Evolutionary conservation across 768 basidiomycete genomes (phyloP).

Genomic region (Podaxis sp.): DNA sequence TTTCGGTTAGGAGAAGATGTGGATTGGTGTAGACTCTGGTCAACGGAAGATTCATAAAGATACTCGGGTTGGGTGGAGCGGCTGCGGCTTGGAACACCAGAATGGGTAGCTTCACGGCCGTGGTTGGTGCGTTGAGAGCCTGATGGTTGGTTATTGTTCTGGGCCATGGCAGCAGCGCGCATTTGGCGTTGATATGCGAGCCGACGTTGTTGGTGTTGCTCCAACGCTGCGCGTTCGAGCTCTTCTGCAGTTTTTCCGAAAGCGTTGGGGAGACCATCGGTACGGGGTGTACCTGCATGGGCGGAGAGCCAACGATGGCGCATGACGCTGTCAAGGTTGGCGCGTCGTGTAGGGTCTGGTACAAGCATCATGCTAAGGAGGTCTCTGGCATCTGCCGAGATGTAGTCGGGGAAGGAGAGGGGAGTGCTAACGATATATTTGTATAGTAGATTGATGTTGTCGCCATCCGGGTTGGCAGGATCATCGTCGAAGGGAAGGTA

Average conservation of each 20-base stretch:
- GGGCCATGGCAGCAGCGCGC: slow-evolving; percentile 47
- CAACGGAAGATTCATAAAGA: slow-evolving; percentile 71
- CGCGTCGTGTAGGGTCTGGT: slow-evolving; percentile 81
- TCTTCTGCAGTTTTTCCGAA: slow-evolving; percentile 78
- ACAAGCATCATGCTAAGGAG: slow-evolving; percentile 92
- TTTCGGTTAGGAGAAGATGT: slow-evolving; percentile 27
- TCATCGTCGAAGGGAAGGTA: slow-evolving; percentile 99
- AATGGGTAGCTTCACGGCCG: slow-evolving; percentile 47
- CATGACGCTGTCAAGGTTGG: slow-evolving; percentile 79
- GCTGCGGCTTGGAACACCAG: slow-evolving; percentile 43
- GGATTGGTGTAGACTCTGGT: slow-evolving; percentile 47
- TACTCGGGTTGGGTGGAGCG: slow-evolving; percentile 70
- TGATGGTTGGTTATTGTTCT: slow-evolving; percentile 23
- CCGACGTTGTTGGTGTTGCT: slow-evolving; percentile 82
- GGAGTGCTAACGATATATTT: slow-evolving; percentile 98
- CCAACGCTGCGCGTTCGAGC: slow-evolving; percentile 77
- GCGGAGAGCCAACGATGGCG: slow-evolving; percentile 81
- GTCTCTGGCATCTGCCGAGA: slow-evolving; percentile 80
- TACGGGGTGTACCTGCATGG: slow-evolving; percentile 45
- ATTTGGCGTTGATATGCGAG: slow-evolving; percentile 81
- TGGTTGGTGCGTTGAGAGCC: slow-evolving; percentile 46
- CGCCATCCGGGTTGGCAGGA: slow-evolving; percentile 96
- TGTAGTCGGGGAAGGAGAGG: slow-evolving; percentile 95
- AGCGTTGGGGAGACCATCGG: slow-evolving; percentile 31
- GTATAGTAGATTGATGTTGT: slow-evolving; percentile 98